Evolutionary conservation across 2,329 filamentous ascomycete species (phyloP), one percentile per base, ranked within the genome.

Genomic region (Atkinsonella hypoxylon): DNA sequence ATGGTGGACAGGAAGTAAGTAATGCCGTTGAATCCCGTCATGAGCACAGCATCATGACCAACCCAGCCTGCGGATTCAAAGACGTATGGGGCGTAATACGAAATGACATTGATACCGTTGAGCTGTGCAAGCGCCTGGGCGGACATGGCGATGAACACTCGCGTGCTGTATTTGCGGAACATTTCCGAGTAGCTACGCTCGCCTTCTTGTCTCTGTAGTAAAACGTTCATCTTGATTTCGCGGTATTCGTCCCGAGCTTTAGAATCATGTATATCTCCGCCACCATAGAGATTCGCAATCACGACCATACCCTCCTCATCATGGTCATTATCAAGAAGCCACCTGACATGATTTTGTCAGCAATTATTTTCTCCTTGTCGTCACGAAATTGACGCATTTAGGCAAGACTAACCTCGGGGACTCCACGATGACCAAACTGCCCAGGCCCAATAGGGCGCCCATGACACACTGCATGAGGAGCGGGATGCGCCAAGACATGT

Each of bases 91-190:
- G 93, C 93, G 64, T 98, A 98, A 75, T 97, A 98, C 1, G 91
- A 97, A 56, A 98, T 98, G 64, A 98, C 93, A 69, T 98, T 98
- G 73, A 98, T 98, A 57, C 93, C 93, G 71, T 97, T 97, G 49
- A 98, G 81, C 69, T 98, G 93, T 30, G 93, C 93, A 57, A 98
- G 80, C 6, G 84, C 89, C 68, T 97, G 93, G 4, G 93, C 93
- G 34, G 91, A 97, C 93, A 97, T 97, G 69, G 93, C 93, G 65
- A 97, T 97, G 63, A 97, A 89, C 57, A 97, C 91, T 49, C 93
- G 88, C 61, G 86, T 93, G 64, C 78, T 80, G 73, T 97, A 97
- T 55, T 88, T 82, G 61, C 79, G 84, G 75, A 97, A 98, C 93
- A 98, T 98, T 55, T 97, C 93, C 39, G 68, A 60, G 67, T 97